Evolutionary conservation across 768 basidiomycete genomes (phyloP), one percentile per base, ranked within the genome.

Genomic region (Lactifluus rugatus): DNA sequence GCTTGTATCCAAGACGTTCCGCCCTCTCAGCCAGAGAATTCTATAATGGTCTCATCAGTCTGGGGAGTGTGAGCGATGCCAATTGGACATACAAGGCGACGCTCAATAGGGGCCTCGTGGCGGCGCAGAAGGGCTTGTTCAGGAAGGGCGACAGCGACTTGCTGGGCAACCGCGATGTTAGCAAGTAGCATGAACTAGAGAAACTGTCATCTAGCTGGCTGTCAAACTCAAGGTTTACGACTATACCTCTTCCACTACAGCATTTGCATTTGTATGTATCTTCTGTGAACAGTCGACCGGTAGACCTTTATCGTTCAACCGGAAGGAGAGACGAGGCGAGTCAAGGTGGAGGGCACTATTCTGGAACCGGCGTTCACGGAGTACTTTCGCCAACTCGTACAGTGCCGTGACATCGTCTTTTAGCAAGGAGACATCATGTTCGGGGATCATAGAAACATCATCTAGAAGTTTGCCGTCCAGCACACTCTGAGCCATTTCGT

Each of bases 61-160:
- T 17, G 53, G 39, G 17, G 6, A 47, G 41, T 37, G 14, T 47
- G 31, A 13, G 48, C 21, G 14, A 4, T 19, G 7, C 25, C 21
- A 34, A 42, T 32, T 19, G 23, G 34, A 74, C 85, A 59, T 69
- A 89, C 90, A 61, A 99, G 74, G 46, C 96, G 87, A 60, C 96
- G 85, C 50, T 96, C 93, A 56, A 97, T 78, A 2, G 96, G 96
- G 26, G 76, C 81, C 69, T 98, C 96, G 66, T 98, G 94, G 56
- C 96, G 87, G 61, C 96, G 87, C 45, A 99, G 81, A 14, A 99
- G 77, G n/a, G 95, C 89, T 70, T 98, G 96, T 69, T 99, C 96
- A 26, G 96, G 93, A 25, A 98, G 81, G 65, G 93, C 84, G 23
- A 93, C 85, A 37, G 95, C 95, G 65, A 96, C 84, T 65, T 93